Base-by-base conservation (phyloP, 306 rosid species). In the Rosa rugosa region DNA sequence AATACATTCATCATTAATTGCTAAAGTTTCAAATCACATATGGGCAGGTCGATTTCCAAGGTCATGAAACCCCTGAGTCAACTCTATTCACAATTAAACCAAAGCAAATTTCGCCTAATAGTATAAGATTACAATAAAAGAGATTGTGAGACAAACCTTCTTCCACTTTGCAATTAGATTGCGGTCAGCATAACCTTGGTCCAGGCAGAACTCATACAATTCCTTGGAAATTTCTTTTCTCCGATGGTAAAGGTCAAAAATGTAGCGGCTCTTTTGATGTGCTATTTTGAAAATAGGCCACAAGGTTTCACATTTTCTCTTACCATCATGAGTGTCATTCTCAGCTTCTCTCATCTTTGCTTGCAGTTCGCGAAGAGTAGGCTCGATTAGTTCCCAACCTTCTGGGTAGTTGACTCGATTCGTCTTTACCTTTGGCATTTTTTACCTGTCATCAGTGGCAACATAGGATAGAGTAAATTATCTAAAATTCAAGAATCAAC, bases 301-400 rank as follows among this genome's bases (percentile, higher is more conserved):
- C 59, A 86, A 51, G 22, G 83, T 77, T 81, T 86, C 89, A 53
- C 89, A 83, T 74, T 81, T 81, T 50, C 89, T 80, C 81, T 86
- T 86, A 36, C 89, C 89, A 78, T 83, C 89, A 78, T 83, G 87
- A 25, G 85, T 45, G 17, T 83, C 83, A 78, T 86, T 86, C 79
- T 83, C 87, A 20, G 89, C 89, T 89, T 94, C 98, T 77, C 97
- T 90, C 97, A 94, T 94, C 87, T 94, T 94, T 63, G 93, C 97
- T 86, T 94, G 97, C 78, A 94, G 90, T 51, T 90, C 98, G 23
- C 89, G 87, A 47, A 94, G 86, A 8, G 98, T 90, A 42, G 97
- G 97, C 88, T 94, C 98, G 46, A 94, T 91, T 77, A 92, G 75
- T 66, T 89, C 97, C 98, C 97, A 94, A 13, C 98, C 97, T 73